phyloP scores from a whole-genome alignment of 345 rosid genomes.

The Eucalyptus microcorys region DNA sequence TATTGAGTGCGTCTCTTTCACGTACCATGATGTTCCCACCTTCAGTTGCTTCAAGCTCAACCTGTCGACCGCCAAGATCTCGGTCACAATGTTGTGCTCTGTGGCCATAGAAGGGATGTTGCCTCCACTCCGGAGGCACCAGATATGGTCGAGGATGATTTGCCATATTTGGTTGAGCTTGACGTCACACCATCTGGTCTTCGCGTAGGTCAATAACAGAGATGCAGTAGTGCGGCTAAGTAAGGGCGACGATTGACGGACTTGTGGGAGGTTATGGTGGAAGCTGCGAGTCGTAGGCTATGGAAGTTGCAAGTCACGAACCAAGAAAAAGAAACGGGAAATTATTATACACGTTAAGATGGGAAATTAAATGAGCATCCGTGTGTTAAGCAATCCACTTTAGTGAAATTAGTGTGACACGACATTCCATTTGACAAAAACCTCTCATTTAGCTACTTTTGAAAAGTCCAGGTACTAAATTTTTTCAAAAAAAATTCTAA shows the following conservation, averaged over 20 bases:
- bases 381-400: not conserved
- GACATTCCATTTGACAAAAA: not conserved
- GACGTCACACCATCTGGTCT: not conserved
- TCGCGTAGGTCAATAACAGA: not conserved
- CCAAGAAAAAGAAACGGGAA: not conserved
- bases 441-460: not conserved
- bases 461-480: not conserved
- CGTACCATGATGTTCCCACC: not conserved
- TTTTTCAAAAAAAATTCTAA: not conserved
- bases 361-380: not conserved
- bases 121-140: not conserved
- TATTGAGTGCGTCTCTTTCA: not conserved
- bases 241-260: not conserved
- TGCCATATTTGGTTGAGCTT: not conserved
- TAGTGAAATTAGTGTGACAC: not conserved
- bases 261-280: not conserved
- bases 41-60: not conserved
- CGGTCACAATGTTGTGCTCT: not conserved
- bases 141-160: not conserved
- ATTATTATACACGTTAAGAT: not conserved
- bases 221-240: not conserved
- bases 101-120: not conserved
- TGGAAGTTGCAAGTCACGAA: not conserved
- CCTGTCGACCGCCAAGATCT: not conserved
- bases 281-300: not conserved